Base-by-base conservation (phyloP, 768 basidiomycete genomes). In the Lactarius hatsudake region DNA sequence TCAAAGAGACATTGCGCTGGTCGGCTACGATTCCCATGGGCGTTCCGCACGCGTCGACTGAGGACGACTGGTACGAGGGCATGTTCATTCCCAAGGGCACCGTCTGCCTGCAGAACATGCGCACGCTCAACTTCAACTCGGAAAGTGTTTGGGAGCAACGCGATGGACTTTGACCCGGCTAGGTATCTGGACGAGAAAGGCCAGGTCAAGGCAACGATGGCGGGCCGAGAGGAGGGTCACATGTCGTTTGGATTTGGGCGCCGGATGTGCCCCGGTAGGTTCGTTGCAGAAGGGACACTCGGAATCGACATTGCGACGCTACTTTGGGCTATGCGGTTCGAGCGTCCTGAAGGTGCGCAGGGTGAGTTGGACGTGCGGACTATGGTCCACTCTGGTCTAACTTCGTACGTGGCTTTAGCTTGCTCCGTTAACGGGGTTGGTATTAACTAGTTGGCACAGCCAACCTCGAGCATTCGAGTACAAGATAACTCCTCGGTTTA, bases 171-270 rank as follows among this genome's bases (percentile, higher is more conserved):
- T 9, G n/a, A n/a, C 10, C 45, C 45, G 9, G n/a, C 45, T n/a
- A 48, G 45, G 10, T 48, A 48, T 23, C 20, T 48, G 45, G 45
- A 23, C 6, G n/a, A 30, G 59, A 55, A 53, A 13, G 36, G 53
- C 5, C 36, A 38, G 36, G 63, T 68, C 1, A 45, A 20, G 43
- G 8, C 36, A 12, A 3, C 4, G 20, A 20, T n/a, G 20, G 71
- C 73, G 32, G 76, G 73, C 20, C 70, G 74, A 34, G 74, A 73
- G 30, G 74, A 74, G 67, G 75, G 23, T 28, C n/a, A 57, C 54
- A 8, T 58, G 54, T 34, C 36, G 36, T 38, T 38, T 38, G 36
- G 36, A 12, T 38, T 38, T 38, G 36, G 36, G 36, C 36, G 36
- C 12, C 36, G 36, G 3, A 12, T 12, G 12, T 38, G 36, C 12